Conservation (phyloP, 257 asterid genomes). For the Solanum chiquidenum region DNA sequence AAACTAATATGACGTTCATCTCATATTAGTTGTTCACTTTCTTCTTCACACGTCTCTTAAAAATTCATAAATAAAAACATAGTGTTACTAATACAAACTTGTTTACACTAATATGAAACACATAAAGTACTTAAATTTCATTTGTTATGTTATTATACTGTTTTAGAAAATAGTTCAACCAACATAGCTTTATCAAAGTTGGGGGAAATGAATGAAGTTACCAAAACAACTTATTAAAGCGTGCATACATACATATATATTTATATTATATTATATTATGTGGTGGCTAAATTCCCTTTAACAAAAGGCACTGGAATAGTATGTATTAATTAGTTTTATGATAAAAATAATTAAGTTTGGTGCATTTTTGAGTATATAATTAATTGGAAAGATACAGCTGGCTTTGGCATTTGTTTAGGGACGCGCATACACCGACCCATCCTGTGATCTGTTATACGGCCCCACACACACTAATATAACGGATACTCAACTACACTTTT, state of each 20-base stretch:
- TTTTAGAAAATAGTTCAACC: background rate
- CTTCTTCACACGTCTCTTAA: no score
- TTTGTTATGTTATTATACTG: background rate
- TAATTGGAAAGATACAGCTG: constrained; percentile 6
- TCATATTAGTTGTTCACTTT: no score
- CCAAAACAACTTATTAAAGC: background rate
- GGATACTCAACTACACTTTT: background rate
- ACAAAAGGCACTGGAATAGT: background rate
- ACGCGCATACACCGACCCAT: constrained; percentile 17
- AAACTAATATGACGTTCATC: no score
- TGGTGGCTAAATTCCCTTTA: background rate
- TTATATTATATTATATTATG: no score
- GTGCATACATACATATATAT: no score
- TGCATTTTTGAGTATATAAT: background rate
- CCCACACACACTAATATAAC: constrained; percentile 5
- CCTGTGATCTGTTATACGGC: constrained; percentile 5
- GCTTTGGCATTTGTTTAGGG: background rate
- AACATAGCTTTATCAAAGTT: background rate
- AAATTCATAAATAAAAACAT: no score
- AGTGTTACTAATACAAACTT: no score
- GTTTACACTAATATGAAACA: background rate
- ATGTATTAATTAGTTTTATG: background rate
- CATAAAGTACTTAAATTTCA: background rate
- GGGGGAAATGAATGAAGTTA: background rate
- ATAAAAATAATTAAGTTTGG: background rate